Percentiles rank a stretch among this genome's conserved stretches.
These are phyloP conservation scores for Glycine soja DNA, from an alignment of 306 rosid species.

Conservation along the genomic window DNA sequence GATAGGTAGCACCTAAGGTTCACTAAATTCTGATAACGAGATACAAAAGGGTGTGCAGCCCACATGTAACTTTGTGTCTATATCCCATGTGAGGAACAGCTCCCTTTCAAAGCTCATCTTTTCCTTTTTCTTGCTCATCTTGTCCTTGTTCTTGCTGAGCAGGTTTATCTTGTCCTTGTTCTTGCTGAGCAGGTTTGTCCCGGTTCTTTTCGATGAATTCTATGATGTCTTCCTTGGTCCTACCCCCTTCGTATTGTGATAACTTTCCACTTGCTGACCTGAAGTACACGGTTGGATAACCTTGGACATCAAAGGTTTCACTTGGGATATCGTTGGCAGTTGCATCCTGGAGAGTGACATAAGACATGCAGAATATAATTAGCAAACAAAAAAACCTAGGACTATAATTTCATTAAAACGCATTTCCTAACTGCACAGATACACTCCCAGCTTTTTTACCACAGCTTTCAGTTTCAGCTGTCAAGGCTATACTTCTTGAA, in stretches of 20 bases:
- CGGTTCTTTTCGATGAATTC: conserved; percentile 79
- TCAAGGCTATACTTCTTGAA: no score
- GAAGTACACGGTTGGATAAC: conserved; percentile 86
- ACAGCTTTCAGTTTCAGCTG: neutral
- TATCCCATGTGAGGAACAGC: neutral
- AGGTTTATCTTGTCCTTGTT: conserved; percentile 61
- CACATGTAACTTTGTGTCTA: conserved; percentile 32
- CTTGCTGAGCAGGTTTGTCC: conserved; percentile 57
- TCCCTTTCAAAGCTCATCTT: conserved; percentile 89
- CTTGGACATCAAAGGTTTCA: conserved; percentile 72
- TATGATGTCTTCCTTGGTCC: conserved; percentile 79
- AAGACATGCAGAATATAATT: neutral
- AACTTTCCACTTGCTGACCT: conserved; percentile 77
- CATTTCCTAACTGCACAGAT: neutral
- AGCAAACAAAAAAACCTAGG: neutral
- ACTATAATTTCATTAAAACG: neutral
- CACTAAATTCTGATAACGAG: conserved; percentile 41
- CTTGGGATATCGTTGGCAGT: conserved; percentile 80
- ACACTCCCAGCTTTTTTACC: neutral
- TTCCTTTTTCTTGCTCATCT: conserved; percentile 50
- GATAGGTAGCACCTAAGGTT: conserved; percentile 46
- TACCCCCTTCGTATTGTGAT: conserved; percentile 59
- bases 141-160: conserved; percentile 1
- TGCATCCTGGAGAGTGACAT: conserved; percentile 69
- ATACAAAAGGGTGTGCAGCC: conserved; percentile 31